A percentile compares a stretch with the other conserved stretches of the same genome.
phyloP scores from a whole-genome alignment of 208 protist species.

The Acanthamoeba rhysodes region DNA sequence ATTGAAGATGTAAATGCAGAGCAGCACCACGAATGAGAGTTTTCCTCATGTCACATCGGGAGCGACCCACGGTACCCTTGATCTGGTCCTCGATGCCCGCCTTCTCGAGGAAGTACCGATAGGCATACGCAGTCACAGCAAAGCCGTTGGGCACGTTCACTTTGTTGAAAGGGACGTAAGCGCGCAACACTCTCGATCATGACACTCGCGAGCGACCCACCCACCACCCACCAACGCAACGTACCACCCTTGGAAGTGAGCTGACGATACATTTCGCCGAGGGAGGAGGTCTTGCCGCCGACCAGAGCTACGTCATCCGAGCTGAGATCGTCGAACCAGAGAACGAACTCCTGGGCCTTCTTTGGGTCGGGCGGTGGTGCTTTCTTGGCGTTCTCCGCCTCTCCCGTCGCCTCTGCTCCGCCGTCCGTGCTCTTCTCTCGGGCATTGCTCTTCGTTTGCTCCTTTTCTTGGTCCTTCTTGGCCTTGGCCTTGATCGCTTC shows the following conservation, averaged over 20 bases:
- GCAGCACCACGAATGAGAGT: neutral
- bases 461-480: neutral
- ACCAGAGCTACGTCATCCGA: constrained; percentile 76
- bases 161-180: neutral
- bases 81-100: constrained; percentile 40
- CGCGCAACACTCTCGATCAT: neutral
- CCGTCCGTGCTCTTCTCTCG: no score
- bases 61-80: neutral
- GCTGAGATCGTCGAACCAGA: constrained; percentile 78
- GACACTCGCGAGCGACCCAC: no score
- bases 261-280: constrained; percentile 77
- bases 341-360: constrained; percentile 41
- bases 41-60: neutral
- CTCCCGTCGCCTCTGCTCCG: neutral
- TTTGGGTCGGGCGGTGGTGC: neutral
- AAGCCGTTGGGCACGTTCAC: constrained; percentile 77
- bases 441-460: neutral
- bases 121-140: constrained; percentile 75
- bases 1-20: neutral
- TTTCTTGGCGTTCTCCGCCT: neutral
- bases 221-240: neutral
- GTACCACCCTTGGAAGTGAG: constrained; percentile 57
- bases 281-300: constrained; percentile 78
- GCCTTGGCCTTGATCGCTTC: constrained; percentile 31
- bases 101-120: constrained; percentile 61